Base-by-base conservation (phyloP, 805 yeast species). In the Clavispora asparagi region DNA sequence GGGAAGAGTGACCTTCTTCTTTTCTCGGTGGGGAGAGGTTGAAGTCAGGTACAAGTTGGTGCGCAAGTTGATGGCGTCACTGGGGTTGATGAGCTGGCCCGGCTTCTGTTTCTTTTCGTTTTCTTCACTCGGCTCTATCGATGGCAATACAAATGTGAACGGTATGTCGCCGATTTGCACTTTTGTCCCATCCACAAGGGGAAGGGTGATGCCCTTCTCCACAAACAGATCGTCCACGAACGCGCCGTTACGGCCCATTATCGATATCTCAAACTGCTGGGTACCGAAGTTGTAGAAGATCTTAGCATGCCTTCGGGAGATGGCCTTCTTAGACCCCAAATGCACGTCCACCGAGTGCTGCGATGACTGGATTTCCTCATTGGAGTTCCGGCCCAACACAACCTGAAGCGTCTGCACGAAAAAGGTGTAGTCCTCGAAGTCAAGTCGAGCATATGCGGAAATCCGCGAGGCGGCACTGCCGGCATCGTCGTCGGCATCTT, bases 341-440 rank as follows among this genome's bases (percentile, higher is more conserved):
- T 94, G 96, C 38, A 94, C 96, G 68, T 92, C 99, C 10, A 92
- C 87, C 5, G 87, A 78, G 56, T 85, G 84, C 44, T 74, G 79
- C 53, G 85, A 85, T 57, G 85, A 92, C 26, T 64, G 52, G n/a
- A 62, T 53, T 37, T 69, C 73, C 43, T 69, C 72, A 51, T 60
- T 59, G 9, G 91, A 85, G 48, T 87, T 78, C 56, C 99, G 76
- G n/a, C 99, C 99, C 39, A 94, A 71, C 8, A 92, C 78, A 1
- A 92, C 96, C 64, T 94, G 97, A 60, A 94, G 74, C 1, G 99
- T 94, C 67, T 94, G 99, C 10, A 94, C 97, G 57, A 92, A 94
- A 61, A 94, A 94, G 3, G 97, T 91, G 63, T 86, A 92, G 52
- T 87, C 81, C 49, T 87, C 96, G 63, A 94, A 94, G 62, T 94